phyloP scores from a whole-genome alignment of 805 yeast species.

The Candida ascalaphidarum region DNA sequence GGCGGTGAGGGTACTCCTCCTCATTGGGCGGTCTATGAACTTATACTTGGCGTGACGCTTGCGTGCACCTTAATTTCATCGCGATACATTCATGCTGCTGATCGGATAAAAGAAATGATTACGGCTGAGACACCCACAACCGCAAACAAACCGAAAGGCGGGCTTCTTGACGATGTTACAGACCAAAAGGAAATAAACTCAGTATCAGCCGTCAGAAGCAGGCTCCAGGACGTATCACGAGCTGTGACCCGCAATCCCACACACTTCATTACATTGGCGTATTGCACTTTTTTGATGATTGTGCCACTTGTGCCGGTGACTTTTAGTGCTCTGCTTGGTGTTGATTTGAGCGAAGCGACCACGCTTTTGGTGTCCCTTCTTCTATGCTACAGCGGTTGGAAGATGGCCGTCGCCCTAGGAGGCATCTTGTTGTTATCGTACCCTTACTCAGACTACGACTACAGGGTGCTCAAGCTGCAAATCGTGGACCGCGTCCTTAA shows the following conservation, averaged over 20 bases:
- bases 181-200: too few relatives aligned
- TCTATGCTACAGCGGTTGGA: conserved; percentile 43
- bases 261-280: conserved; percentile 36
- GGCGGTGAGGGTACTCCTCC: conserved; percentile 4
- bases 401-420: conserved; percentile 42
- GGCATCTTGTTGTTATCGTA: conserved; percentile 45
- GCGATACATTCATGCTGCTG: conserved; percentile 21
- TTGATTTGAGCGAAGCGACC: conserved; percentile 37
- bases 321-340: conserved; percentile 16
- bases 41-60: conserved; percentile 6
- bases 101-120: conserved; percentile 26
- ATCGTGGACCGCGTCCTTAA: conserved; percentile 38
- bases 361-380: conserved; percentile 37
- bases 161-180: too few relatives aligned
- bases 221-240: not conserved
- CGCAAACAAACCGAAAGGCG: conserved; percentile 1
- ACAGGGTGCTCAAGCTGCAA: conserved; percentile 23
- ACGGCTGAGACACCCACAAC: too few relatives aligned
- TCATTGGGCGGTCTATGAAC: conserved; percentile 8
- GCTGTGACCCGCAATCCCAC: conserved; percentile 29
- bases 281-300: conserved; percentile 29
- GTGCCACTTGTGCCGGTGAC: conserved; percentile 31
- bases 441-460: conserved; percentile 37
- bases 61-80: conserved; percentile 23
- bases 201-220: too few relatives aligned